These are phyloP conservation scores for Quercus engelmannii DNA, from an alignment of 306 rosid species.

Conservation along the genomic window DNA sequence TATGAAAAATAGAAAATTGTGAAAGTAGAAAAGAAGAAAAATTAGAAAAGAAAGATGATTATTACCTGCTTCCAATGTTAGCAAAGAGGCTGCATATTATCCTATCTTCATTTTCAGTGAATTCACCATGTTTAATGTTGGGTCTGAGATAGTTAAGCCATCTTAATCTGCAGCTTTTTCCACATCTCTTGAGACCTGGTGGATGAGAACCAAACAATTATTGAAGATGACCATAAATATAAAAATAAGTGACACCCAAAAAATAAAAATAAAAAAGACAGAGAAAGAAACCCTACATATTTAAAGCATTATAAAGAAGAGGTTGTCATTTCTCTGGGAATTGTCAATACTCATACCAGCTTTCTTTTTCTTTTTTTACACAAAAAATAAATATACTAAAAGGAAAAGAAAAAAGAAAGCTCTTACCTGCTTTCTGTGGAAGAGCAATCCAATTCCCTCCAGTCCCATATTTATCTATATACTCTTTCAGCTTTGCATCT, in stretches of 20 bases:
- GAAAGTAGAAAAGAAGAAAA: background rate
- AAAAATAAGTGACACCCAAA: background rate
- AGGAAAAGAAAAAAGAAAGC: background rate
- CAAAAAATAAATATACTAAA: background rate
- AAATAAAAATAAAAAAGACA: too few relatives aligned
- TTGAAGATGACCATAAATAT: constrained; percentile 1
- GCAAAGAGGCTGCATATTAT: constrained; percentile 75
- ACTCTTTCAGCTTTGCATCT: constrained; percentile 73
- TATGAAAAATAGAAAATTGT: background rate
- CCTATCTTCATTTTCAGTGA: constrained; percentile 79
- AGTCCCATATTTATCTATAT: constrained; percentile 69
- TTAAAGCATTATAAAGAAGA: background rate
- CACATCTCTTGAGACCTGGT: constrained; percentile 86
- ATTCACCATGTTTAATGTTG: constrained; percentile 84
- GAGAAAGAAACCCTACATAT: background rate
- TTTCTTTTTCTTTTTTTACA: background rate
- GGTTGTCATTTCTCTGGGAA: background rate
- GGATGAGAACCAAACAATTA: constrained; percentile 13
- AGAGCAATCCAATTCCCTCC: constrained; percentile 95
- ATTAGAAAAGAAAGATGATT: background rate
- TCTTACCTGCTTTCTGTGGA: constrained; percentile 75
- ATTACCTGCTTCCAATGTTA: constrained; percentile 92
- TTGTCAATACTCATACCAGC: background rate
- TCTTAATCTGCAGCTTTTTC: constrained; percentile 90
- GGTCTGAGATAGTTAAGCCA: constrained; percentile 98